phyloP scores from a whole-genome alignment of 495 filamentous ascomycete species.

The Penicillium silybi region DNA sequence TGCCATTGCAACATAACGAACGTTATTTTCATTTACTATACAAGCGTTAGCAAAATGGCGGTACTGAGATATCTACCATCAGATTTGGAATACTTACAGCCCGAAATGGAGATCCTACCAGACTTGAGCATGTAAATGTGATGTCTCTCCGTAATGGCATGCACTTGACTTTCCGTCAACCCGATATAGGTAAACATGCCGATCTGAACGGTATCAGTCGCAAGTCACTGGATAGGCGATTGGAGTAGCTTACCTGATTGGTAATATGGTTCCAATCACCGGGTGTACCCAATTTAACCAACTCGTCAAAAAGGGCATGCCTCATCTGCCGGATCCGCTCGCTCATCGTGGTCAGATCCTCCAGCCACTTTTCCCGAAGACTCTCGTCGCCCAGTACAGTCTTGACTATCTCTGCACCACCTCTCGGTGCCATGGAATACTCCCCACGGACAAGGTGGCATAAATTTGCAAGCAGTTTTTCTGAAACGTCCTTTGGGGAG shows the following conservation, averaged over 20 bases:
- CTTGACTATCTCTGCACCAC: conserved; percentile 33
- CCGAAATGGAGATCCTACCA: conserved; percentile 11
- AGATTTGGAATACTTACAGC: neutral
- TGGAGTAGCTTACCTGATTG: neutral
- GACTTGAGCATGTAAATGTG: conserved; percentile 23
- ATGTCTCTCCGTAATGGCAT: conserved; percentile 14
- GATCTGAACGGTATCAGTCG: conserved; percentile 7
- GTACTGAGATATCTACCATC: neutral
- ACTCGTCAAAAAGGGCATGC: conserved; percentile 19
- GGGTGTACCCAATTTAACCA: conserved; percentile 19
- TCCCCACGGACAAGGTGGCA: conserved; percentile 28
- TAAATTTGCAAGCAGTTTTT: conserved; percentile 11
- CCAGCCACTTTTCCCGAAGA: conserved; percentile 25
- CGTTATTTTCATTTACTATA: neutral
- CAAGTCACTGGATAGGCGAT: neutral
- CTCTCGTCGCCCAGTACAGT: conserved; percentile 7
- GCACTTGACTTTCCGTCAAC: conserved; percentile 15
- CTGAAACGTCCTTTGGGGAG: neutral
- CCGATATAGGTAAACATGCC: conserved; percentile 33
- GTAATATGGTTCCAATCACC: conserved; percentile 13
- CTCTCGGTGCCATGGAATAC: conserved; percentile 30
- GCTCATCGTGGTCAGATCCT: conserved; percentile 32
- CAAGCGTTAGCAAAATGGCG: neutral
- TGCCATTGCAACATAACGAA: neutral
- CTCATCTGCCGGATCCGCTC: conserved; percentile 25